Conservation (phyloP, 768 basidiomycete species). For the Pleurotus citrinopileatus region DNA sequence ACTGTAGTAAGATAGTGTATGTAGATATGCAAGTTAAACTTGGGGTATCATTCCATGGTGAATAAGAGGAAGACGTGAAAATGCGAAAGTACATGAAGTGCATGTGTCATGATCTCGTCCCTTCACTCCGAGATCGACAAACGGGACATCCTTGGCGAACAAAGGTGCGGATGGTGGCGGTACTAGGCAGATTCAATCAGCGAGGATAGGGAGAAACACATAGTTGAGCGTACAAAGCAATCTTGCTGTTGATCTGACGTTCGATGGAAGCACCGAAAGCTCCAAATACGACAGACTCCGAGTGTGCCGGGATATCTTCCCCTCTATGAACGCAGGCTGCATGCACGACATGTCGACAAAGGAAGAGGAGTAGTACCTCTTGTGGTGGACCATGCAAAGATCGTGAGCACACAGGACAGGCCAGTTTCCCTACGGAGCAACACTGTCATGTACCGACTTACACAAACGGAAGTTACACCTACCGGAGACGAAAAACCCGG, state of each 20-base stretch:
- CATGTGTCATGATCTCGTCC: neutral
- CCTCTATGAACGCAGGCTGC: slow-evolving; percentile 70
- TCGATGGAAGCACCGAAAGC: slow-evolving; percentile 6
- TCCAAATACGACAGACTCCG: slow-evolving; percentile 51
- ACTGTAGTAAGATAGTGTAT: neutral
- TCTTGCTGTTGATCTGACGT: slow-evolving; percentile 1
- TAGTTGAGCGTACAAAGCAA: neutral
- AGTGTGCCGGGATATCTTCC: slow-evolving; percentile 58
- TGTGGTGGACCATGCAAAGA: slow-evolving; percentile 58
- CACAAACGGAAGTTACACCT: slow-evolving; percentile 23
- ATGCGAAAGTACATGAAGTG: neutral
- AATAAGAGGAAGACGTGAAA: neutral
- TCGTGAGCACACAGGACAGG: slow-evolving; percentile 66
- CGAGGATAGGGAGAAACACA: neutral
- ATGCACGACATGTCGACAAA: slow-evolving; percentile 89
- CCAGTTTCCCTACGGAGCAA: slow-evolving; percentile 49
- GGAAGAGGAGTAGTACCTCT: slow-evolving; percentile 67
- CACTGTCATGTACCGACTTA: too few species aligned
- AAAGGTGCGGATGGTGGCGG: neutral
- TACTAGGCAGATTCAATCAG: neutral
- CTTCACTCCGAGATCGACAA: slow-evolving; percentile 3
- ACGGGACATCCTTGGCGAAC: slow-evolving; percentile 3
- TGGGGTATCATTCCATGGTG: neutral
- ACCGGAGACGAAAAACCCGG: slow-evolving; percentile 79
- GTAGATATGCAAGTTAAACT: neutral